Conservation (phyloP, 495 filamentous ascomycete species). For the Penicillium malachiteum region DNA sequence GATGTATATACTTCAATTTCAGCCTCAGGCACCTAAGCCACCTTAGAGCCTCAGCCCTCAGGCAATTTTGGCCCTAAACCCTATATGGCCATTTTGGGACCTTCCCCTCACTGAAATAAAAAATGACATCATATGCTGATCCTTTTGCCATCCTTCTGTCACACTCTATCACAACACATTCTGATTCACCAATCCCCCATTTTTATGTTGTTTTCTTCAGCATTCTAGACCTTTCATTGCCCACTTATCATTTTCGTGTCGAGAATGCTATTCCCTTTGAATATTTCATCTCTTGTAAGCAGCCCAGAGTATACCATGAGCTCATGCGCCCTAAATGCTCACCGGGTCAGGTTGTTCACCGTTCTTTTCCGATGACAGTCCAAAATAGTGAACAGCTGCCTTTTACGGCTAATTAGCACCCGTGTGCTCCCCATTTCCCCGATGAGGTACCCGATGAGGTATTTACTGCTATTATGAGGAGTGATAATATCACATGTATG, state of each 20-base stretch:
- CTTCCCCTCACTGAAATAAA: neutral
- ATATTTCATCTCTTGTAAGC: too few relatives aligned
- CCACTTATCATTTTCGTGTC: neutral
- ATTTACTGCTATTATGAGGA: neutral
- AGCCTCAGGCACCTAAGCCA: neutral
- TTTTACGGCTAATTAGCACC: too few relatives aligned
- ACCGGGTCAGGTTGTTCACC: slow-evolving; percentile 21
- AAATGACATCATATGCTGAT: slow-evolving; percentile 24
- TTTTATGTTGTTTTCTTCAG: neutral
- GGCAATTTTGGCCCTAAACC: neutral
- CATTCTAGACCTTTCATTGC: slow-evolving; percentile 19
- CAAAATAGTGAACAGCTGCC: too few relatives aligned
- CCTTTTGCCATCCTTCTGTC: neutral
- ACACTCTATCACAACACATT: neutral
- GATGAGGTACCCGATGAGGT: neutral
- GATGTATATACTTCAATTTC: slow-evolving; percentile 10
- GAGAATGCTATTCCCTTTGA: too few relatives aligned
- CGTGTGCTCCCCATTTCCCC: too few relatives aligned
- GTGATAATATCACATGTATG: neutral
- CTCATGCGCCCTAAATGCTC: slow-evolving; percentile 16
- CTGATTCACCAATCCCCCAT: neutral
- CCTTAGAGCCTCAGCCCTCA: slow-evolving; percentile 3
- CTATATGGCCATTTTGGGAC: neutral
- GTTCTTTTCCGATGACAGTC: slow-evolving; percentile 21
- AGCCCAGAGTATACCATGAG: neutral